Evolutionary conservation across 768 basidiomycete genomes (phyloP).

Genomic region (Mycena alexandri): DNA sequence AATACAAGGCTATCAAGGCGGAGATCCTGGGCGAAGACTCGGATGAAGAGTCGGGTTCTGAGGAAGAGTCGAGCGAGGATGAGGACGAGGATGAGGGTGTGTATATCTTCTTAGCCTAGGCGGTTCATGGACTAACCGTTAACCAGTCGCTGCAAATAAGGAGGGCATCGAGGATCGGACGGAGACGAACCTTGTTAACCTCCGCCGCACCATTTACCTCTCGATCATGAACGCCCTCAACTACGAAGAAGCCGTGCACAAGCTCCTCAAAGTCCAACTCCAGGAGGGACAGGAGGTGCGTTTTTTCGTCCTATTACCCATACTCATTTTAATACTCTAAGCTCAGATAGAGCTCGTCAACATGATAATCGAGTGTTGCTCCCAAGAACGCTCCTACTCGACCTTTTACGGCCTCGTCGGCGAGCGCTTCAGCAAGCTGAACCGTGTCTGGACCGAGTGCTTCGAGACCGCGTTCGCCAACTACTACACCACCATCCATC

Average conservation of each 20-base stretch:
- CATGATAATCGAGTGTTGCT: constrained; percentile 99
- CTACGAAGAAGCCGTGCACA: constrained; percentile 99
- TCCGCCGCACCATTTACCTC: constrained; percentile 93
- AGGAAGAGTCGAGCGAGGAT: constrained; percentile 75
- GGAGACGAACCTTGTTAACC: constrained; percentile 94
- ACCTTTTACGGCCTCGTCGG: constrained; percentile 97
- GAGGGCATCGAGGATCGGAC: constrained; percentile 95
- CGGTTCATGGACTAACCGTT: constrained; percentile 14
- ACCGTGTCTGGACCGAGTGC: constrained; percentile 92
- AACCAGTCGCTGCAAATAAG: constrained; percentile 76
- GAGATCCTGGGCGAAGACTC: constrained; percentile 95
- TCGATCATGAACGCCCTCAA: constrained; percentile 99
- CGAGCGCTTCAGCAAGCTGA: constrained; percentile 96
- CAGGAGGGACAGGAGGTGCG: constrained; percentile 93
- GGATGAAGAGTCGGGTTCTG: constrained; percentile 77
- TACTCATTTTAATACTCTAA: background rate
- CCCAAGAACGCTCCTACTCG: constrained; percentile 97
- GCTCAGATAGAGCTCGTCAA: constrained; percentile 93
- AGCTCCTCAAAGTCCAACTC: constrained; percentile 92
- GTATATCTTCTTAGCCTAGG: constrained; percentile 1
- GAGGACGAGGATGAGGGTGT: constrained; percentile 66
- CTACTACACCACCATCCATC: constrained; percentile 97
- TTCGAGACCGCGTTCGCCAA: constrained; percentile 89
- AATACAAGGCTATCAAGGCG: constrained; percentile 89
- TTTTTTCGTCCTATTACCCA: background rate